A percentile compares a stretch with the other conserved stretches of the same genome.
Evolutionary conservation across 2,329 filamentous ascomycete species (phyloP).

Genomic region (Colletotrichum costaricense): DNA sequence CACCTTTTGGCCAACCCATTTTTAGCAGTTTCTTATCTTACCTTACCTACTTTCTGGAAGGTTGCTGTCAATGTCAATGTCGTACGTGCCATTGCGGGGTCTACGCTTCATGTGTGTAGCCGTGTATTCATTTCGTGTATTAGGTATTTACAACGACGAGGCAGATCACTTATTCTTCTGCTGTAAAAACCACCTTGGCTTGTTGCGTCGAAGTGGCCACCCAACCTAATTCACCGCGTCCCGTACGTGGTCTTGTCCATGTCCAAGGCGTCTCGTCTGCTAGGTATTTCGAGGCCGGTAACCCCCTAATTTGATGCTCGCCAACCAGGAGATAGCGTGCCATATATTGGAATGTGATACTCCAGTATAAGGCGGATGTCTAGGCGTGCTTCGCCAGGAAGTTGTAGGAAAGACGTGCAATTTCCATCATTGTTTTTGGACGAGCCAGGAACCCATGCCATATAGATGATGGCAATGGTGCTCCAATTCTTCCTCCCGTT

Average conservation of each 20-base stretch:
- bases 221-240: background rate
- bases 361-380: background rate
- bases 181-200: background rate
- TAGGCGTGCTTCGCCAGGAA: background rate
- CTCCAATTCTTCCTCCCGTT: background rate
- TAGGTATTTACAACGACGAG: background rate
- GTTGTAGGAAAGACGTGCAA: conserved; percentile 9
- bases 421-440: background rate
- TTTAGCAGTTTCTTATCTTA: too few relatives aligned
- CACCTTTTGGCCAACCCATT: too few relatives aligned
- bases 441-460: background rate
- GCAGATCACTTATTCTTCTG: background rate
- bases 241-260: background rate
- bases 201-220: background rate
- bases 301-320: background rate
- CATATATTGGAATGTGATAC: background rate
- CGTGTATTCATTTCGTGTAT: background rate
- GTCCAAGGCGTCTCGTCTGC: conserved; percentile 9
- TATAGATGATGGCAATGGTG: background rate
- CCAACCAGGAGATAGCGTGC: background rate
- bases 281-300: background rate
- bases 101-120: background rate
- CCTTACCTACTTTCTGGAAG: too few relatives aligned
- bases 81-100: background rate
- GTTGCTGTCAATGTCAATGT: too few relatives aligned